Base-by-base conservation (phyloP, 164 flowering plant species). In the Annona cherimola region DNA sequence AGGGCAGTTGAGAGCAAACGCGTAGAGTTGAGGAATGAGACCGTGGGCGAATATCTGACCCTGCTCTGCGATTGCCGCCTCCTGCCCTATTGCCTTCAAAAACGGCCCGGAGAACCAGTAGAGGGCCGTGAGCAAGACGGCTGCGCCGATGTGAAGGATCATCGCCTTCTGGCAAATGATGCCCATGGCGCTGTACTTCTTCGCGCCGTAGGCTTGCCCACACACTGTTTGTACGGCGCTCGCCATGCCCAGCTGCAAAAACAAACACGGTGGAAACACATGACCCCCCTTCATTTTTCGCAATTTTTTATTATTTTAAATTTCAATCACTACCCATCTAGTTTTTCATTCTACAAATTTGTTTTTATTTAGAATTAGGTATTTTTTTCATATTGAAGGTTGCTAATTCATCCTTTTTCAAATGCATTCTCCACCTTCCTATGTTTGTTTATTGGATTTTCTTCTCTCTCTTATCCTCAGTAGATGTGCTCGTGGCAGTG, bases 191-290 rank as follows among this genome's bases (percentile, higher is more conserved):
- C 82, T 50, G 66, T 82, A 84, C 45, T 83, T 80, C 67, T 76
- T 84, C 9, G 94, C 94, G 2, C 97, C 97, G 61, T 84, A 88
- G 14, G 97, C 97, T 76, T 91, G 93, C 2, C 92, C 92, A 65
- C 97, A 89, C 0, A 91, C 87, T 0, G 97, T 91, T 68, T 91
- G 94, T 46, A 89, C 94, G 0, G 97, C 97, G 74, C 94, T 91
- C 0, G 97, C 91, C 97, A 91, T 91, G 0, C 97, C 97, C 81
- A 91, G 82, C 97, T 91, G 82, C 11, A 40, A 41, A 74, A 86
- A 81, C 84, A 64, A 85, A 26, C 35, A 26, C 35, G 35, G 35
- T 26, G 35, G 35, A 26, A 26, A 26, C 35, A 26, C 35, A 26
- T 26, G 35, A 26, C 35, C 35, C 35, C 35, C 35, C 35, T 26